A percentile compares a stretch with the other conserved stretches of the same genome.
Conservation (phyloP, 306 rosid species). For the Citrullus mucosospermus region DNA sequence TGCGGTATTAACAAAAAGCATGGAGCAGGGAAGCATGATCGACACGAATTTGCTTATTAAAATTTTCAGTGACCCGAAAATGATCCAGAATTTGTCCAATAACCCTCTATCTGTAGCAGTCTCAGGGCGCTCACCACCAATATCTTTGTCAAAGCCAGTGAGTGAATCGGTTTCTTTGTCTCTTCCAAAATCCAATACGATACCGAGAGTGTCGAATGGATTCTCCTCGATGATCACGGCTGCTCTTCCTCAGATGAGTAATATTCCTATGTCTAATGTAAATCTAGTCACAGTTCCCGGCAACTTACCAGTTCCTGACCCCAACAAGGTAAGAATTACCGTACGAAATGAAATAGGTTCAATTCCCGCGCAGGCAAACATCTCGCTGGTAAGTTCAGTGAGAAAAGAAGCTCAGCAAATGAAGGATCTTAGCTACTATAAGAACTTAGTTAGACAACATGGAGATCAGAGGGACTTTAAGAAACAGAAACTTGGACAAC, state of each 20-base stretch:
- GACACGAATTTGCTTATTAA: constrained; percentile 46
- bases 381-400: not conserved
- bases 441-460: constrained; percentile 39
- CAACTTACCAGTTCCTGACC: constrained; percentile 11
- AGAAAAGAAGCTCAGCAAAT: constrained; percentile 9
- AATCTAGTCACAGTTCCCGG: constrained; percentile 7
- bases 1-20: constrained; percentile 28
- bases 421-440: constrained; percentile 58
- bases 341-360: constrained; percentile 2
- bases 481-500: constrained; percentile 19
- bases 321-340: constrained; percentile 3
- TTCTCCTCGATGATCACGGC: constrained; percentile 9
- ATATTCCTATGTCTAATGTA: constrained; percentile 11
- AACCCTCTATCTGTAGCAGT: not conserved
- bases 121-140: not conserved
- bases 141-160: constrained; percentile 9
- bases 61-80: constrained; percentile 44
- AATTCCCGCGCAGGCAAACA: constrained; percentile 13
- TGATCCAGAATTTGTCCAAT: constrained; percentile 37
- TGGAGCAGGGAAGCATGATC: constrained; percentile 37
- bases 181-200: constrained; percentile 3
- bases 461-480: constrained; percentile 25
- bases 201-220: constrained; percentile 10
- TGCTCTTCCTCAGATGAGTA: constrained; percentile 15
- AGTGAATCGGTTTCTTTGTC: constrained; percentile 13